Conservation (phyloP, 805 yeast genomes). For the Yamadazyma nakazawae region DNA sequence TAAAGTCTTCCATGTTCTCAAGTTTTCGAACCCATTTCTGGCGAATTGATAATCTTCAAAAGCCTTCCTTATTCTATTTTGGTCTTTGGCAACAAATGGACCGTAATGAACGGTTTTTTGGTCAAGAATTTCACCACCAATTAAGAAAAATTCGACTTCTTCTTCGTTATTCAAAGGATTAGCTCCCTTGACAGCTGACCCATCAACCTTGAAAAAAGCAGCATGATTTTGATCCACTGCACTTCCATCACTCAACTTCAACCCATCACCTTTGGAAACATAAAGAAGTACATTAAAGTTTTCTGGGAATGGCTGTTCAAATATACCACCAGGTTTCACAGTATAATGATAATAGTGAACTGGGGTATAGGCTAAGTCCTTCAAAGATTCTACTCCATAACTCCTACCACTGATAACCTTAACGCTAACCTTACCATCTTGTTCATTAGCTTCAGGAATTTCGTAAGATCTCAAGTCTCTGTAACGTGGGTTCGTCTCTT, state of each 20-base stretch:
- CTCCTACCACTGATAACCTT: constrained; percentile 76
- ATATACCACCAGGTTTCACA: constrained; percentile 62
- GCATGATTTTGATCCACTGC: constrained; percentile 45
- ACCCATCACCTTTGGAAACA: constrained; percentile 54
- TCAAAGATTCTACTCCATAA: constrained; percentile 69
- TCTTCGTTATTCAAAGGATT: constrained; percentile 38
- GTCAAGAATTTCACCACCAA: constrained; percentile 72
- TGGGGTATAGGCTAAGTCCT: constrained; percentile 80
- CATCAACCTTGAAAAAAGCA: constrained; percentile 67
- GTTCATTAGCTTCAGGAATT: constrained; percentile 65
- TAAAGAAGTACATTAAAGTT: constrained; percentile 71
- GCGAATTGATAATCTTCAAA: constrained; percentile 69
- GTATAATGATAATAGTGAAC: constrained; percentile 67
- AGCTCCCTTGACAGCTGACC: constrained; percentile 55
- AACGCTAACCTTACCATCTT: constrained; percentile 58
- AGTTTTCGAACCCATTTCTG: constrained; percentile 66
- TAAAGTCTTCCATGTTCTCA: constrained; percentile 55
- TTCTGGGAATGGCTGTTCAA: constrained; percentile 55
- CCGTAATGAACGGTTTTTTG: constrained; percentile 85
- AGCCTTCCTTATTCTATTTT: constrained; percentile 64
- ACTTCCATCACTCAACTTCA: constrained; percentile 45
- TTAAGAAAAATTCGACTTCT: constrained; percentile 60
- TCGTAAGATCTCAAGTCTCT: constrained; percentile 70
- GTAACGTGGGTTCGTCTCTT: constrained; percentile 68
- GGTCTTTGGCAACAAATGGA: constrained; percentile 79